Base-by-base conservation (phyloP, 768 basidiomycete genomes). In the Crassisporium funariophilum region DNA sequence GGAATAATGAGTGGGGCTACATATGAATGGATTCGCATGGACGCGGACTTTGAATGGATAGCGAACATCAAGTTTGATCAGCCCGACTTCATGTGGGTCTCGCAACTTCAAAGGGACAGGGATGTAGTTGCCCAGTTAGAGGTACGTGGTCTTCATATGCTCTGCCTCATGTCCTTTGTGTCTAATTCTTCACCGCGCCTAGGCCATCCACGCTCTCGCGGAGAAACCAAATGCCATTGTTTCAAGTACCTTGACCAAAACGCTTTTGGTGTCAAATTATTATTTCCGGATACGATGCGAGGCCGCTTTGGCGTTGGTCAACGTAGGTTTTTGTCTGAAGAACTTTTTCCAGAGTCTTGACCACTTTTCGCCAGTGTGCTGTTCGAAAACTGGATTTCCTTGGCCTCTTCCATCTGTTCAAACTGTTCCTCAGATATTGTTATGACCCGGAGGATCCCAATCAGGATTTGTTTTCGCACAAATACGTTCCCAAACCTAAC, bases 31-130 rank as follows among this genome's bases (percentile, higher is more conserved):
- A 98, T 99, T 48, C 77, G 97, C 52, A 91, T 98, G 78, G 97
- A 99, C 61, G 94, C 97, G 12, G 97, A 99, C 63, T 95, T 97
- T 65, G 97, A 99, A 70, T 99, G 97, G 97, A 89, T 98, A 44
- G 88, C 91, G n/a, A 79, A 78, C 29, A 81, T 98, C 51, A 84
- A 83, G 52, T 98, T 95, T 53, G 89, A 95, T 41, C 93, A 98
- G 70, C 92, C 91, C 34, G 94, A 95, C 71, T 98, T 94, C 60
- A 95, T 95, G 91, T 99, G 95, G 94, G 89, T 95, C 16, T 91
- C 87, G 31, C 97, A 98, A 63, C 72, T 99, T 41, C 92, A 95
- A 67, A 77, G 94, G 46, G 97, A 99, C 67, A 75, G 93, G 51
- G 97, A 99, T 68, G 95, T 99, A 27, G 87, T 98, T 16, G 97